These are phyloP conservation scores for Alternaria novae-zelandiae DNA, from an alignment of 2,329 filamentous ascomycete species.

Conservation along the genomic window DNA sequence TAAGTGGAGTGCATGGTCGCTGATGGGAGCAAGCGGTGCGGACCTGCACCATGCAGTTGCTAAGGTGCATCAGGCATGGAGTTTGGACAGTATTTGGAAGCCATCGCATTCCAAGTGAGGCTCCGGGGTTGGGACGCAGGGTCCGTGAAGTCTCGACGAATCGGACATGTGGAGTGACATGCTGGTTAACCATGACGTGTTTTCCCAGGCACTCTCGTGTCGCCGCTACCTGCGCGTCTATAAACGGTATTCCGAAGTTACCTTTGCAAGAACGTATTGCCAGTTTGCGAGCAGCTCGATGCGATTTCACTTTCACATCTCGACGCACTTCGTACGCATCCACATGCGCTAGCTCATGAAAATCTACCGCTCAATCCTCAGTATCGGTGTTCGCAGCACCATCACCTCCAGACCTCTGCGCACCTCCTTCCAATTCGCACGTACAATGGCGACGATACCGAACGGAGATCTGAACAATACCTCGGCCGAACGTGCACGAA, in stretches of 20 bases:
- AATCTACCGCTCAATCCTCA: neutral
- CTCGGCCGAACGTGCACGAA: conserved; percentile 20
- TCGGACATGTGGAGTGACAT: neutral
- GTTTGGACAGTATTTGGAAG: neutral
- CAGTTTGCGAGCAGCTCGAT: neutral
- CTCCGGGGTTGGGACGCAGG: neutral
- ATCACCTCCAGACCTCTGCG: neutral
- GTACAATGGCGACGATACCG: neutral
- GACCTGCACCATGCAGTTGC: neutral
- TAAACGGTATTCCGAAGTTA: neutral
- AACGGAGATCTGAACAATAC: conserved; percentile 38
- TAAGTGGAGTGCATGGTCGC: neutral
- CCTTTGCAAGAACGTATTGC: neutral
- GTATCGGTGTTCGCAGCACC: neutral
- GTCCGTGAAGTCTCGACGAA: neutral
- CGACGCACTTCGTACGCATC: neutral
- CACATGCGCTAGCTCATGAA: neutral
- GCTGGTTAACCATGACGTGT: neutral
- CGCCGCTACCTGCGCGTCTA: neutral
- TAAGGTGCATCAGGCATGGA: neutral
- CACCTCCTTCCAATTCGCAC: neutral
- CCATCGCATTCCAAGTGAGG: neutral
- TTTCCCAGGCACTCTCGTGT: neutral
- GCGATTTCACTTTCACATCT: no score
- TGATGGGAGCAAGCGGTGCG: neutral